A percentile compares a stretch with the other conserved stretches of the same genome.
Conservation (phyloP, 1,284 basidiomycete genomes). For the Inonotus obliquus region DNA sequence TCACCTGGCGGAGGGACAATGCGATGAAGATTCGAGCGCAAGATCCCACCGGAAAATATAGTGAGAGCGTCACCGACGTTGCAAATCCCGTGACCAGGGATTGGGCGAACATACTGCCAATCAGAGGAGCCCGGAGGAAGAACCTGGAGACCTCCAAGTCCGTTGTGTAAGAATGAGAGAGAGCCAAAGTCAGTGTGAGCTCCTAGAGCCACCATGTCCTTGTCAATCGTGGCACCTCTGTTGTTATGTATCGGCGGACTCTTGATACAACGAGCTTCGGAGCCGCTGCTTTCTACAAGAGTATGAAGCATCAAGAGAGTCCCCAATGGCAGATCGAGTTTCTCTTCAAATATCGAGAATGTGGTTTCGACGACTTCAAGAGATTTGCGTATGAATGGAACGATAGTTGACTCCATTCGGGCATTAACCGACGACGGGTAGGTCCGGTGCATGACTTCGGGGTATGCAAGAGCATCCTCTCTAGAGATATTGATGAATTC, state of each 20-base stretch:
- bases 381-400: constrained; percentile 55
- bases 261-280: constrained; percentile 56
- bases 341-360: constrained; percentile 51
- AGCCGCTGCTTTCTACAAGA: constrained; percentile 45
- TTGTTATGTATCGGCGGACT: constrained; percentile 22
- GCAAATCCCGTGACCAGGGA: constrained; percentile 55
- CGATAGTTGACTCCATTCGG: constrained; percentile 44
- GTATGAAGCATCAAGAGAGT: constrained; percentile 43
- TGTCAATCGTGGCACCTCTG: constrained; percentile 13
- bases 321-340: constrained; percentile 50
- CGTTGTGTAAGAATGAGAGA: constrained; percentile 64
- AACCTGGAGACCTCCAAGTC: constrained; percentile 68
- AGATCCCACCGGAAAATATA: constrained; percentile 53
- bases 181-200: constrained; percentile 47
- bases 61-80: constrained; percentile 57
- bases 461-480: constrained; percentile 60
- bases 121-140: constrained; percentile 52
- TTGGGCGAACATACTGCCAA: constrained; percentile 58
- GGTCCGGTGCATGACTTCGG: constrained; percentile 41
- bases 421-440: constrained; percentile 51
- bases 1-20: constrained; percentile 34
- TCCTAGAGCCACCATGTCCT: constrained; percentile 35
- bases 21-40: constrained; percentile 53
- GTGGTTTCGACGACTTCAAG: constrained; percentile 50
- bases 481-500: constrained; percentile 67